A percentile compares a stretch with the other conserved stretches of the same genome.
Evolutionary conservation across 192 early-diverging fungal species (phyloP).

Genomic region (Backusella australiensis): DNA sequence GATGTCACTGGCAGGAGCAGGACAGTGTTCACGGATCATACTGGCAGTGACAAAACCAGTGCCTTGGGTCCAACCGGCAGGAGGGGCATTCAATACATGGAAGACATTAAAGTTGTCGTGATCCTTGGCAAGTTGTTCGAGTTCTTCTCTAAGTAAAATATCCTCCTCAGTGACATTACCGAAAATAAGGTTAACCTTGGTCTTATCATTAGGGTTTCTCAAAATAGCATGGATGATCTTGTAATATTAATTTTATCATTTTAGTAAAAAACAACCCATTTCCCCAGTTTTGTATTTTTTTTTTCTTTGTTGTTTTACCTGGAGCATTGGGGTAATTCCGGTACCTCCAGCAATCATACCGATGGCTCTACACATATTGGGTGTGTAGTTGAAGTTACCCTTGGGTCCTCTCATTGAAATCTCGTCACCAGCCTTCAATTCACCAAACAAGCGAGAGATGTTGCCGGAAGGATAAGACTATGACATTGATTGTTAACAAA

Average conservation of each 20-base stretch:
- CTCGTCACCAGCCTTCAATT: constrained; percentile 69
- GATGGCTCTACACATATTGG: constrained; percentile 74
- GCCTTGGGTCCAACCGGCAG: constrained; percentile 77
- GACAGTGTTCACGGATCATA: constrained; percentile 72
- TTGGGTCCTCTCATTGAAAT: constrained; percentile 85
- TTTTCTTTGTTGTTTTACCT: constrained; percentile 70
- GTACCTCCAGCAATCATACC: constrained; percentile 82
- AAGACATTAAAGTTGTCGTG: constrained; percentile 78
- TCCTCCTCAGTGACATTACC: constrained; percentile 90
- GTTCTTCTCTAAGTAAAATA: constrained; percentile 81
- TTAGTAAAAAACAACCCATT: neutral
- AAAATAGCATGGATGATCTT: constrained; percentile 84
- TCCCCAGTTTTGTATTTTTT: constrained; percentile 36
- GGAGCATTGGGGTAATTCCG: constrained; percentile 72
- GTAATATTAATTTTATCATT: neutral
- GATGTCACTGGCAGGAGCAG: constrained; percentile 71
- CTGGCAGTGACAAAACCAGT: constrained; percentile 86
- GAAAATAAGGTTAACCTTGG: constrained; percentile 84
- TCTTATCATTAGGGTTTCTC: constrained; percentile 86
- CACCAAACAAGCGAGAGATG: constrained; percentile 71
- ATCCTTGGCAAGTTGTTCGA: constrained; percentile 69
- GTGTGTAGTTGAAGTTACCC: constrained; percentile 82
- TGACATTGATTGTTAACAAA: neutral
- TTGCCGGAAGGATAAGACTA: constrained; percentile 80
- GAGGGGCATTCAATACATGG: constrained; percentile 84